Conservation (phyloP, 2,329 filamentous ascomycete species). For the Pestalotiopsis sp. region DNA sequence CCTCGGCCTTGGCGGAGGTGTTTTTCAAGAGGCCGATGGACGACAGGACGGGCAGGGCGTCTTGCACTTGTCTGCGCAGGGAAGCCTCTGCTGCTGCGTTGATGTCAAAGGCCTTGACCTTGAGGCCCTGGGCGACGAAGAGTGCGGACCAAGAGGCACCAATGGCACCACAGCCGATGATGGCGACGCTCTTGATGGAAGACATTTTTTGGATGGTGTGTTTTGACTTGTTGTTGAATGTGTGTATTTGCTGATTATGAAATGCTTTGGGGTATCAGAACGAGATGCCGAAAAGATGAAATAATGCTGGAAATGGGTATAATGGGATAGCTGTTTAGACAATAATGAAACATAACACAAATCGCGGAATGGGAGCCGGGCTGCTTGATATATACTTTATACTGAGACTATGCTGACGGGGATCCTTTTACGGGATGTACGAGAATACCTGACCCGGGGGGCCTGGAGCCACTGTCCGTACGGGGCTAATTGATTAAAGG, state of each 20-base stretch:
- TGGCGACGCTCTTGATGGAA: slow-evolving; percentile 13
- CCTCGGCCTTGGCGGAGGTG: slow-evolving; percentile 14
- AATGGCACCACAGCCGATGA: slow-evolving; percentile 17
- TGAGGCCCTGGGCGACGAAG: slow-evolving; percentile 16
- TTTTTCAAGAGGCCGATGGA: slow-evolving; percentile 17
- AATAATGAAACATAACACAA: neutral
- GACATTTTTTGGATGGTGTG: slow-evolving; percentile 5
- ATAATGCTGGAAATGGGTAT: neutral
- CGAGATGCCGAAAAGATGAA: neutral
- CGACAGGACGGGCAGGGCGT: slow-evolving; percentile 16
- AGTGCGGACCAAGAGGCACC: slow-evolving; percentile 17
- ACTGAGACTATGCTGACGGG: neutral
- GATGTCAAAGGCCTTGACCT: slow-evolving; percentile 16
- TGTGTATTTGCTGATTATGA: neutral
- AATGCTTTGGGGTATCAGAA: neutral
- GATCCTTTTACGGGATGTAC: neutral
- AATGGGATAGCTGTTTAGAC: neutral
- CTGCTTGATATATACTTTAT: neutral
- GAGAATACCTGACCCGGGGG: neutral
- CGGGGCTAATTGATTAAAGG: neutral
- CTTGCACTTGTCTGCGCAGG: slow-evolving; percentile 6
- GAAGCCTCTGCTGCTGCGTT: slow-evolving; percentile 16
- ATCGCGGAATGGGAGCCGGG: neutral
- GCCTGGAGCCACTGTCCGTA: neutral
- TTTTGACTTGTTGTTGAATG: neutral